Evolutionary conservation across 768 basidiomycete species (phyloP).

Genomic region (Termitomyces sp.): DNA sequence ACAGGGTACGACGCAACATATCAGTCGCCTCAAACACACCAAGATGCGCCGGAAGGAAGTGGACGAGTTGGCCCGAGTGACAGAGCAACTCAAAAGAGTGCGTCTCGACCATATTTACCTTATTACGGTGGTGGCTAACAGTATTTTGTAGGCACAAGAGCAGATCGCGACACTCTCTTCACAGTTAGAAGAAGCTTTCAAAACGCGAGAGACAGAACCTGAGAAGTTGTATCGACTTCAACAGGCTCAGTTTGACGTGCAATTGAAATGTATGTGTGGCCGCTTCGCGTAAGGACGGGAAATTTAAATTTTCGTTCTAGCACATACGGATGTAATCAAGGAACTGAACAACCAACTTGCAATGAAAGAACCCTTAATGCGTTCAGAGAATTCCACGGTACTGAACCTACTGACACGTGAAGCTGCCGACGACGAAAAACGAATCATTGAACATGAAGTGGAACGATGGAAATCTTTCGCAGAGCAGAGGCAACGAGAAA

Average conservation of each 20-base stretch:
- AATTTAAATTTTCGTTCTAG: slow-evolving; percentile 25
- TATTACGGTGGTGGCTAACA: not conserved
- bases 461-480: slow-evolving; percentile 34
- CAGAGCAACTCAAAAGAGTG: slow-evolving; percentile 22
- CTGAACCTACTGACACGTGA: slow-evolving; percentile 71
- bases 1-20: slow-evolving; percentile 6
- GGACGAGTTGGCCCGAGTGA: slow-evolving; percentile 13
- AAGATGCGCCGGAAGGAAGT: slow-evolving; percentile 3
- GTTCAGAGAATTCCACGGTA: slow-evolving; percentile 40
- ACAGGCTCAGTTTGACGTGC: slow-evolving; percentile 44
- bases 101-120: not conserved
- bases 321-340: slow-evolving; percentile 48
- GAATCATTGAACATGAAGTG: slow-evolving; percentile 42
- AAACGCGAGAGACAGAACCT: slow-evolving; percentile 58
- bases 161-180: slow-evolving; percentile 41
- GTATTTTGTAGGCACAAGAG: slow-evolving; percentile 26
- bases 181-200: slow-evolving; percentile 55
- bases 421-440: slow-evolving; percentile 65
- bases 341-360: slow-evolving; percentile 51
- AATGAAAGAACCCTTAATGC: slow-evolving; percentile 47
- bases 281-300: no score
- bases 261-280: slow-evolving; percentile 37
- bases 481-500: slow-evolving; percentile 33
- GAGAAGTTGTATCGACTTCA: slow-evolving; percentile 49
- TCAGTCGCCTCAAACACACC: slow-evolving; percentile 4